Evolutionary conservation across 2,329 filamentous ascomycete genomes (phyloP).

Genomic region (Beauveria sp.): DNA sequence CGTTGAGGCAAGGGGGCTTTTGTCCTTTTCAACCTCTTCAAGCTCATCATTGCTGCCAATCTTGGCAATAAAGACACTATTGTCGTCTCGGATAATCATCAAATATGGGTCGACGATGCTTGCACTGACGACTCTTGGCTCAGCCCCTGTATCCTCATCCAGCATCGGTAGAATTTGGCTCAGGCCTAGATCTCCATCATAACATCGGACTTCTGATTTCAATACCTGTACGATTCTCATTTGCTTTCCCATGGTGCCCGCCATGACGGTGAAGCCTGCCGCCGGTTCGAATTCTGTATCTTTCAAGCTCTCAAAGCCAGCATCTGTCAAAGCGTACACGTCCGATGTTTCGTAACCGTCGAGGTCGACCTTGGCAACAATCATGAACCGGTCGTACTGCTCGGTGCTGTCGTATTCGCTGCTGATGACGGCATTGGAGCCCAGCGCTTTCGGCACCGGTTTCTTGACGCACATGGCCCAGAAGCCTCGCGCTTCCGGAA

Average conservation of each 20-base stretch:
- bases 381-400: constrained; percentile 71
- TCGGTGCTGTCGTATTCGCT: constrained; percentile 51
- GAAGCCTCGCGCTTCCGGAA: constrained; percentile 65
- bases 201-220: constrained; percentile 79
- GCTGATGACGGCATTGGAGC: constrained; percentile 39
- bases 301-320: constrained; percentile 65
- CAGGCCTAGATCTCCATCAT: constrained; percentile 81
- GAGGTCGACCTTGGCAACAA: constrained; percentile 65
- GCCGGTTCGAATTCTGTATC: constrained; percentile 89
- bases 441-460: constrained; percentile 53
- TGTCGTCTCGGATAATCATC: constrained; percentile 75
- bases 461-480: constrained; percentile 74
- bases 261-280: constrained; percentile 78
- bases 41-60: constrained; percentile 73
- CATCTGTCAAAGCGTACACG: constrained; percentile 67
- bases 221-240: constrained; percentile 82
- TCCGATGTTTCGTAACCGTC: constrained; percentile 69
- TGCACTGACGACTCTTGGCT: constrained; percentile 69
- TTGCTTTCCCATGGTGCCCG: constrained; percentile 72
- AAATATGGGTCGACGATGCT: constrained; percentile 85
- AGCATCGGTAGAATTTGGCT: constrained; percentile 88
- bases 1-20: constrained; percentile 45
- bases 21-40: constrained; percentile 66
- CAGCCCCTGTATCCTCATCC: constrained; percentile 79
- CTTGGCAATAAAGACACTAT: constrained; percentile 68